A percentile compares a stretch with the other conserved stretches of the same genome.
Conservation (phyloP, 2,329 filamentous ascomycete genomes). For the Pezicula radicicola region DNA sequence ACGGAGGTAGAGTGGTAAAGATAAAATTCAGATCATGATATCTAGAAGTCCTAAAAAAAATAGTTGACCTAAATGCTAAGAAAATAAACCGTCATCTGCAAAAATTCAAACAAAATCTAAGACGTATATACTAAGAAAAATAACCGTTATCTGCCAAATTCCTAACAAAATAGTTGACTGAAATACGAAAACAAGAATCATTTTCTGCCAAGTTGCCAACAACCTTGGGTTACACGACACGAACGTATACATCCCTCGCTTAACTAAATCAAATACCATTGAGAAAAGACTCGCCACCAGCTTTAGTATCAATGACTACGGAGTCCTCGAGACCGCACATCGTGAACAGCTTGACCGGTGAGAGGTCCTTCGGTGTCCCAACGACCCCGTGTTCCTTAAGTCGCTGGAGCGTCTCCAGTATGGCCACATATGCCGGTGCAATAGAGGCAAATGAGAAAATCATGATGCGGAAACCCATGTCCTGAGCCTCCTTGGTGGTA, state of each 20-base stretch:
- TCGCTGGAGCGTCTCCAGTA: conserved; percentile 32
- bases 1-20: too few relatives aligned
- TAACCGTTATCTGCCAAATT: too few relatives aligned
- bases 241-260: background rate
- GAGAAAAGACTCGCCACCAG: conserved; percentile 1
- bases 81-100: too few relatives aligned
- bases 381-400: conserved; percentile 39
- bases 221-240: background rate
- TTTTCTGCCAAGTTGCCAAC: too few relatives aligned
- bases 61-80: too few relatives aligned
- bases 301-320: conserved; percentile 41
- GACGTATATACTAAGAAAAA: too few relatives aligned
- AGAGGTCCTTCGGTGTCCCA: conserved; percentile 40
- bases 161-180: too few relatives aligned
- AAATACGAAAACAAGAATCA: too few relatives aligned
- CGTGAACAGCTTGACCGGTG: conserved; percentile 32
- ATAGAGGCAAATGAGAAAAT: conserved; percentile 52
- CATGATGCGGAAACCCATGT: conserved; percentile 54
- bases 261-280: conserved; percentile 1
- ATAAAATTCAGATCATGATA: too few relatives aligned
- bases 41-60: too few relatives aligned
- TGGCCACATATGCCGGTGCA: conserved; percentile 42
- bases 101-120: too few relatives aligned
- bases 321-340: conserved; percentile 47
- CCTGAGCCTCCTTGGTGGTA: conserved; percentile 45